Percentiles rank a stretch among this genome's conserved stretches.
Evolutionary conservation across 1,284 basidiomycete genomes (phyloP).

Genomic region (Coriolopsis trogii): DNA sequence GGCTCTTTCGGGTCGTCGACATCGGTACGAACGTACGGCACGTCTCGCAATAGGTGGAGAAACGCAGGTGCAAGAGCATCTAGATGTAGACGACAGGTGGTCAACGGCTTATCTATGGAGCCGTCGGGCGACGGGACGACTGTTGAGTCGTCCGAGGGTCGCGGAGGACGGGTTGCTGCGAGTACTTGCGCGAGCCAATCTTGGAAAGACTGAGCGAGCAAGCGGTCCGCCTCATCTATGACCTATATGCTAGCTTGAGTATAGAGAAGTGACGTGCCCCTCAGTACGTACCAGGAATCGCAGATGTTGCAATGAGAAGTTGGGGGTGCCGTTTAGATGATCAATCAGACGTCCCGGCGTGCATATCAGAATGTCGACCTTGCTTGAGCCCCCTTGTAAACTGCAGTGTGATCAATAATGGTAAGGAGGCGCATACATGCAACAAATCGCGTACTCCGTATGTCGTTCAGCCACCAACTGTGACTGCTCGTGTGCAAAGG

Average conservation of each 20-base stretch:
- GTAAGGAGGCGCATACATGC: not conserved
- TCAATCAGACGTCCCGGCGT: slow-evolving; percentile 96
- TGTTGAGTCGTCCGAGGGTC: slow-evolving; percentile 16
- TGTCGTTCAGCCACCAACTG: slow-evolving; percentile 64
- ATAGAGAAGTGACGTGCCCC: no score
- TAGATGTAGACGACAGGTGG: slow-evolving; percentile 31
- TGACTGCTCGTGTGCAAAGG: slow-evolving; percentile 81
- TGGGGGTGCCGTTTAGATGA: slow-evolving; percentile 85
- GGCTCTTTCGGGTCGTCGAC: slow-evolving; percentile 55
- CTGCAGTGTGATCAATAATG: slow-evolving; percentile 35
- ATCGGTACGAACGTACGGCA: slow-evolving; percentile 47
- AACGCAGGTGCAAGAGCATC: slow-evolving; percentile 67
- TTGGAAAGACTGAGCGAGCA: slow-evolving; percentile 95
- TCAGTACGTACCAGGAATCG: slow-evolving; percentile 79
- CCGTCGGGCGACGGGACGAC: not conserved
- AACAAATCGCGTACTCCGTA: slow-evolving; percentile 41
- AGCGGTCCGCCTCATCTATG: slow-evolving; percentile 96
- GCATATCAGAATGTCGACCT: slow-evolving; percentile 92
- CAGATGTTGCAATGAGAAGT: slow-evolving; percentile 92
- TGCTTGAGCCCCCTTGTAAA: slow-evolving; percentile 77
- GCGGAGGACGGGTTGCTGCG: slow-evolving; percentile 62
- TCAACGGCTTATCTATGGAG: not conserved
- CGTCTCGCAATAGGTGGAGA: slow-evolving; percentile 46
- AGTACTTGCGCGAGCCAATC: slow-evolving; percentile 90
- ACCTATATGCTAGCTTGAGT: no score